Evolutionary conservation across 805 yeast species (phyloP).

Genomic region (Nakazawaea wyomingensis): DNA sequence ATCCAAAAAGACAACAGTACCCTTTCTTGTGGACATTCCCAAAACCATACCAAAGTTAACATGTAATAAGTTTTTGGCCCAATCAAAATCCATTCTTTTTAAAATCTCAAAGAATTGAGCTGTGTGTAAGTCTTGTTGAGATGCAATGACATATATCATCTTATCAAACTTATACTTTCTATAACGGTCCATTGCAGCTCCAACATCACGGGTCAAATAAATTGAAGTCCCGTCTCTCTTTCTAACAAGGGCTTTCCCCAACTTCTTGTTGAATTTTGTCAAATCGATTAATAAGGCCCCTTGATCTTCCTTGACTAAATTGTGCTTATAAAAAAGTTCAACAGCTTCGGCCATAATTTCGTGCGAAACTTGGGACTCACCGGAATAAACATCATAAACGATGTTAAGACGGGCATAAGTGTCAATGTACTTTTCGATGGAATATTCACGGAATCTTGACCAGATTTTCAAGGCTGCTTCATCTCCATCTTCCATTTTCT

Average conservation of each 20-base stretch:
- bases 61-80: constrained; percentile 80
- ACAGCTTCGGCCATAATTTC: constrained; percentile 65
- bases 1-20: constrained; percentile 97
- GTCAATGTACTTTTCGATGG: constrained; percentile 77
- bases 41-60: constrained; percentile 96
- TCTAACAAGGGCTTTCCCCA: constrained; percentile 89
- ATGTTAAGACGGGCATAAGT: constrained; percentile 94
- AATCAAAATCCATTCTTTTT: constrained; percentile 82
- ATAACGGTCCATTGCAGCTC: constrained; percentile 91
- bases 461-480: constrained; percentile 70
- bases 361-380: constrained; percentile 89
- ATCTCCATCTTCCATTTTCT: constrained; percentile 91
- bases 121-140: constrained; percentile 92
- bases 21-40: constrained; percentile 98
- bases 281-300: constrained; percentile 90
- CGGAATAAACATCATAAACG: constrained; percentile 81
- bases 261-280: constrained; percentile 77
- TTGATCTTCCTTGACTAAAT: constrained; percentile 74
- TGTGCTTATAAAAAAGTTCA: constrained; percentile 56
- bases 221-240: constrained; percentile 94
- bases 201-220: constrained; percentile 93
- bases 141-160: constrained; percentile 93
- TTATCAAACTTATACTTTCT: constrained; percentile 83
- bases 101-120: constrained; percentile 93
- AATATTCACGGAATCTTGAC: constrained; percentile 85